These are phyloP conservation scores for Irpex sp. DNA, from an alignment of 1,284 basidiomycete genomes.

Conservation along the genomic window DNA sequence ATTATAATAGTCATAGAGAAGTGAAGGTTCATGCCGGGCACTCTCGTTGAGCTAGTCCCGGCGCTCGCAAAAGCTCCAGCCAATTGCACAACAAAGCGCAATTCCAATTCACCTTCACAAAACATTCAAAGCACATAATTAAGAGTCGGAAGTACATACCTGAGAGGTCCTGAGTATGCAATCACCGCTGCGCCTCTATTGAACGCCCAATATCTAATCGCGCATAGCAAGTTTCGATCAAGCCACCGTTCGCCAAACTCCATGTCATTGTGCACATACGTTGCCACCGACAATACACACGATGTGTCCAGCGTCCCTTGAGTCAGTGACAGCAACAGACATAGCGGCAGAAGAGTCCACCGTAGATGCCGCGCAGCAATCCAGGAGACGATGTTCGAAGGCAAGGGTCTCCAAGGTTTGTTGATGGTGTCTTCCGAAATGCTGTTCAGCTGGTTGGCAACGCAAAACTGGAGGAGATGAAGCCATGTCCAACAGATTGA, in stretches of 20 bases:
- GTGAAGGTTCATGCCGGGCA: neutral
- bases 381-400: neutral
- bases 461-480: conserved; percentile 7
- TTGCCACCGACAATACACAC: neutral
- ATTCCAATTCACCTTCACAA: too few species aligned
- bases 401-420: conserved; percentile 2
- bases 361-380: neutral
- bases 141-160: too few species aligned
- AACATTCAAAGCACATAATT: too few species aligned
- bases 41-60: neutral
- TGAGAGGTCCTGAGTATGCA: neutral
- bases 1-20: neutral
- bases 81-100: neutral
- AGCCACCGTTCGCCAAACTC: neutral
- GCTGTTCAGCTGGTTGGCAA: conserved; percentile 2
- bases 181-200: neutral
- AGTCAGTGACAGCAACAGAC: neutral
- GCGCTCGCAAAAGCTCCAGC: neutral
- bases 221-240: neutral
- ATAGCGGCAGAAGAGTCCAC: conserved; percentile 4
- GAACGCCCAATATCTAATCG: neutral
- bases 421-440: conserved; percentile 1
- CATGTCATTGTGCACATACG: neutral
- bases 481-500: conserved; percentile 6
- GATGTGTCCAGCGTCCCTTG: neutral